Conservation (phyloP, 1,284 basidiomycete species). For the Apiotrichum laibachii region DNA sequence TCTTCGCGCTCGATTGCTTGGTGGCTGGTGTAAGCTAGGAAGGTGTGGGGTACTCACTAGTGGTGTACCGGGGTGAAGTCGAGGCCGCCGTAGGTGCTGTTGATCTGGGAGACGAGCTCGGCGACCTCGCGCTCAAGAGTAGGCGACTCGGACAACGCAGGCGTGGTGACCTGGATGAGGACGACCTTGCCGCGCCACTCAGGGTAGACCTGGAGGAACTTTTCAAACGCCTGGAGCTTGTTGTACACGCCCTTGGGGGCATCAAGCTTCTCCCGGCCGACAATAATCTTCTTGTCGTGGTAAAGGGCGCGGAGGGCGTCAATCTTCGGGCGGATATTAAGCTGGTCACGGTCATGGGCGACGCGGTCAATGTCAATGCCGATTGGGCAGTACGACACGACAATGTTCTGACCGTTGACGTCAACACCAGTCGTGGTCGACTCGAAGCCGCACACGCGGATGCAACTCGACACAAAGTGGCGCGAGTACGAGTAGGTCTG, state of each 20-base stretch:
- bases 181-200: conserved; percentile 88
- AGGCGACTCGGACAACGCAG: conserved; percentile 88
- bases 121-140: conserved; percentile 91
- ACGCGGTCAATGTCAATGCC: conserved; percentile 96
- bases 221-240: conserved; percentile 96
- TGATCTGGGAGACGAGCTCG: conserved; percentile 94
- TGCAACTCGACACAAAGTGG: conserved; percentile 91
- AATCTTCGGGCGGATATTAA: conserved; percentile 84
- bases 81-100: conserved; percentile 89
- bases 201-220: conserved; percentile 87
- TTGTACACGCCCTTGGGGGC: conserved; percentile 97
- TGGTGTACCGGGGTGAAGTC: conserved; percentile 99
- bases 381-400: conserved; percentile 88
- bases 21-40: conserved; percentile 61
- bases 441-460: conserved; percentile 95
- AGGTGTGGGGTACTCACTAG: conserved; percentile 60
- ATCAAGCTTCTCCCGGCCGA: conserved; percentile 98
- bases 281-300: conserved; percentile 96
- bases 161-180: conserved; percentile 80
- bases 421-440: conserved; percentile 80
- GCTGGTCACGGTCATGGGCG: conserved; percentile 69
- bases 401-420: conserved; percentile 79
- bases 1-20: conserved; percentile 97
- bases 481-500: conserved; percentile 96
- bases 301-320: conserved; percentile 81